Evolutionary conservation across 1,139 yeast species (phyloP).

Genomic region (Candida pseudoviswanathii): DNA sequence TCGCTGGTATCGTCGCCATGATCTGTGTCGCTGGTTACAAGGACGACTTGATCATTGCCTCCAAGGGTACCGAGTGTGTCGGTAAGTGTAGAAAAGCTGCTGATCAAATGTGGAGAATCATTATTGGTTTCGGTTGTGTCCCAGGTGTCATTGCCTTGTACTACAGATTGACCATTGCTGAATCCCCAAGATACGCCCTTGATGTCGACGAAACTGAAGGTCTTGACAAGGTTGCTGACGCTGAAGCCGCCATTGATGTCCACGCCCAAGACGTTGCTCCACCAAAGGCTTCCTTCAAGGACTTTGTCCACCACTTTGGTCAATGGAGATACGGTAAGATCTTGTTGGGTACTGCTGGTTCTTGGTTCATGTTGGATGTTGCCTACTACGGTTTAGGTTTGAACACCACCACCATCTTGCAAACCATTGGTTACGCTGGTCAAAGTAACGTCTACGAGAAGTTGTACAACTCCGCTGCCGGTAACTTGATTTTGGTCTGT

Average conservation of each 20-base stretch:
- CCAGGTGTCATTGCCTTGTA: slow-evolving; percentile 84
- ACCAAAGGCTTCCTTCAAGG: slow-evolving; percentile 60
- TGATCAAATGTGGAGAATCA: slow-evolving; percentile 93
- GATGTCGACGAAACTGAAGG: slow-evolving; percentile 67
- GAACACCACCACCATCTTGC: slow-evolving; percentile 77
- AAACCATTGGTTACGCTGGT: slow-evolving; percentile 82
- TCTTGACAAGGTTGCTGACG: slow-evolving; percentile 58
- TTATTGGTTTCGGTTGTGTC: slow-evolving; percentile 85
- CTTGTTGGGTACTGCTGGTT: slow-evolving; percentile 90
- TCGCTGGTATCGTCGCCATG: slow-evolving; percentile 83
- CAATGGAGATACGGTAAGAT: slow-evolving; percentile 90
- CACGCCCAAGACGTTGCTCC: slow-evolving; percentile 49
- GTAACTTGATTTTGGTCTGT: slow-evolving; percentile 85
- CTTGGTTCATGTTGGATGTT: slow-evolving; percentile 95
- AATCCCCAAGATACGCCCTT: slow-evolving; percentile 86
- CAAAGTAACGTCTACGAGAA: slow-evolving; percentile 63
- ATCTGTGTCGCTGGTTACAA: slow-evolving; percentile 74
- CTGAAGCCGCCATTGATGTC: slow-evolving; percentile 53
- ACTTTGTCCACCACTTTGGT: slow-evolving; percentile 70
- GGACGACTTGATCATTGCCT: slow-evolving; percentile 52
- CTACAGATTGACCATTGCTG: slow-evolving; percentile 91
- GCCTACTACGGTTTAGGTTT: slow-evolving; percentile 91
- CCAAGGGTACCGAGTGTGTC: slow-evolving; percentile 58
- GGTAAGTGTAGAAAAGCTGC: slow-evolving; percentile 69
- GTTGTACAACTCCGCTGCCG: slow-evolving; percentile 77